These are phyloP conservation scores for Carex arenaria DNA, from an alignment of 202 grass and related monocot genomes.

Conservation along the genomic window DNA sequence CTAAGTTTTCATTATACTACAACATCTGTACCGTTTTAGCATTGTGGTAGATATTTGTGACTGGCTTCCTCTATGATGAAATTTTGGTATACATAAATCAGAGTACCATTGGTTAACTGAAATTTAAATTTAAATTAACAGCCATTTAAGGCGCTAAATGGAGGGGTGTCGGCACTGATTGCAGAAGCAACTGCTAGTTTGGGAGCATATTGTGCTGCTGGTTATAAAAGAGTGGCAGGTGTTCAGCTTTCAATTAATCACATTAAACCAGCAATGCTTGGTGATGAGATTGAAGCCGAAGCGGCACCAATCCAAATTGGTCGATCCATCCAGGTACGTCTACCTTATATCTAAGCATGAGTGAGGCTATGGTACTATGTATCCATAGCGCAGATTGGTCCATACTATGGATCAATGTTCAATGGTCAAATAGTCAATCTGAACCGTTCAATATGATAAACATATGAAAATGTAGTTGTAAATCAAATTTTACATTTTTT, in stretches of 20 bases:
- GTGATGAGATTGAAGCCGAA: slow-evolving; percentile 46
- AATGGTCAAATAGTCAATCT: no score
- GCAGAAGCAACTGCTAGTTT: slow-evolving; percentile 61
- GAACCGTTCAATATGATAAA: no score
- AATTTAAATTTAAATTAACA: slow-evolving; percentile 3
- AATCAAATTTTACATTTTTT: no score
- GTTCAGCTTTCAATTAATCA: slow-evolving; percentile 89
- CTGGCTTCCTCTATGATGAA: not conserved
- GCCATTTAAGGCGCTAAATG: slow-evolving; percentile 70
- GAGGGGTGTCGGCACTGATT: slow-evolving; percentile 75
- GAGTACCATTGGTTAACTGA: not conserved
- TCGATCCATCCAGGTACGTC: slow-evolving; percentile 55
- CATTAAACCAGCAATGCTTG: slow-evolving; percentile 53
- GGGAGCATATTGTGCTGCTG: slow-evolving; percentile 51
- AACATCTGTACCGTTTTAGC: not conserved
- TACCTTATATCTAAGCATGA: not conserved
- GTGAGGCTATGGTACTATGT: no score
- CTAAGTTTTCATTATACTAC: no score
- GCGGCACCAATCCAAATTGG: slow-evolving; percentile 54
- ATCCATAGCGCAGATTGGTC: no score
- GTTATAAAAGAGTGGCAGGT: slow-evolving; percentile 44
- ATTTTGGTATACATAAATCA: not conserved
- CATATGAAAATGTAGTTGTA: no score
- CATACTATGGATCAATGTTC: no score
- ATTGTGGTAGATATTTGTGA: not conserved